Evolutionary conservation across 352 stramenopile species (phyloP).

Genomic region (Phytophthora ramorum): DNA sequence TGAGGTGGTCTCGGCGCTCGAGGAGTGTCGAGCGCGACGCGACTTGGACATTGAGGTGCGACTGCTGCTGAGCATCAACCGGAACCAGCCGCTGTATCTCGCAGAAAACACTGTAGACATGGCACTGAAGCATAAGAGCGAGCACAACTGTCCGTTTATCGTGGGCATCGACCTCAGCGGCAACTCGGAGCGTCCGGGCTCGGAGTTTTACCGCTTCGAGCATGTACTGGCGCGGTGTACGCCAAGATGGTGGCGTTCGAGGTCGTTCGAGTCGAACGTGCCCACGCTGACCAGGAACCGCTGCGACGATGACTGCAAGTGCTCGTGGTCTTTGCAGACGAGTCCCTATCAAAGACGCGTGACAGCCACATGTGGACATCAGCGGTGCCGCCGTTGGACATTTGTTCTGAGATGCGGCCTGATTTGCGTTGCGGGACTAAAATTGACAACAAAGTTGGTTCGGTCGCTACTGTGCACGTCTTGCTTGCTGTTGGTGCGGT

Average conservation of each 20-base stretch:
- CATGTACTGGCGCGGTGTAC: slow-evolving; percentile 2
- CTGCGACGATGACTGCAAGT: no score
- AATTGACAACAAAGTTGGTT: not conserved
- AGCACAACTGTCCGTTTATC: slow-evolving; percentile 58
- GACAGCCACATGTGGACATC: not conserved
- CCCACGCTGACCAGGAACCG: no score
- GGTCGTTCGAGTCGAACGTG: no score
- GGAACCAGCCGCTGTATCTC: slow-evolving; percentile 68
- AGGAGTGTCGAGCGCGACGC: slow-evolving; percentile 50
- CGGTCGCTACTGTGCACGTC: slow-evolving; percentile 3
- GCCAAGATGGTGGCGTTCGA: no score
- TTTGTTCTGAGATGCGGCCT: not conserved
- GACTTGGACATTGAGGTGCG: slow-evolving; percentile 78
- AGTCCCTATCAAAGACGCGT: no score
- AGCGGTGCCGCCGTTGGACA: slow-evolving; percentile 6
- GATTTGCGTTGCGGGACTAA: slow-evolving; percentile 17
- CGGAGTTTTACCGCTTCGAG: slow-evolving; percentile 89
- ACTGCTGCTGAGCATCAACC: slow-evolving; percentile 84
- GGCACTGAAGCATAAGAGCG: slow-evolving; percentile 55
- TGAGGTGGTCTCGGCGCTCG: slow-evolving; percentile 69
- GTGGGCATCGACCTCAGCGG: slow-evolving; percentile 89
- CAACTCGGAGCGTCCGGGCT: slow-evolving; percentile 79
- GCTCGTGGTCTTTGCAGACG: no score
- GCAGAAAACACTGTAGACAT: slow-evolving; percentile 73
- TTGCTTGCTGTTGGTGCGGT: slow-evolving; percentile 5